These are phyloP conservation scores for Eutrema yunnanense DNA, from an alignment of 345 rosid species.

Conservation along the genomic window DNA sequence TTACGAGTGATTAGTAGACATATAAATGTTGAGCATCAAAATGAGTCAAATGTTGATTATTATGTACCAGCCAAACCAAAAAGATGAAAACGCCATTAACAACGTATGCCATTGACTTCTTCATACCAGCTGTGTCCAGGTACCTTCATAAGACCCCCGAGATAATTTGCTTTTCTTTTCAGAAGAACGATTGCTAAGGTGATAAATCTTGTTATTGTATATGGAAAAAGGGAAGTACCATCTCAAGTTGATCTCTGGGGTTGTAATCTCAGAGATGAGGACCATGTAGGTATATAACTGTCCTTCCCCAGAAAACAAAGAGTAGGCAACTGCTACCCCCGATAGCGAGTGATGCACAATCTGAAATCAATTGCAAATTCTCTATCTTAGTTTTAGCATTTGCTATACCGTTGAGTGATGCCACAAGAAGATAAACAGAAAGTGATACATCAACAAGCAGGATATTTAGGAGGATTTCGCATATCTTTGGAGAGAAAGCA, in stretches of 20 bases:
- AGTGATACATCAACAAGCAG: background rate
- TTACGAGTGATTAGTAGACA: background rate
- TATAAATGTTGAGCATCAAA: background rate
- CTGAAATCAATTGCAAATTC: conserved; percentile 39
- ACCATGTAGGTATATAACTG: conserved; percentile 82
- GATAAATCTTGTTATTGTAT: background rate
- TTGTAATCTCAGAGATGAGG: conserved; percentile 85
- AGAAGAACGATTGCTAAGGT: conserved; percentile 1
- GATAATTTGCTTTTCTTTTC: background rate
- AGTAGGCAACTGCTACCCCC: conserved; percentile 65
- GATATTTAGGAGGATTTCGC: background rate
- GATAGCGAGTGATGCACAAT: conserved; percentile 80
- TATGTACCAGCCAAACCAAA: conserved; percentile 71
- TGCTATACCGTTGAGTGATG: background rate
- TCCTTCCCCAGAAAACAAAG: conserved; percentile 82
- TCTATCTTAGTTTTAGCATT: conserved; percentile 1
- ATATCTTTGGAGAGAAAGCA: background rate
- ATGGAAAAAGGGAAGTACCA: conserved; percentile 45
- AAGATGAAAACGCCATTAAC: conserved; percentile 77
- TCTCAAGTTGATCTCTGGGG: conserved; percentile 91
- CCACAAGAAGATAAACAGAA: background rate
- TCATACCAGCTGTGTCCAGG: conserved; percentile 87
- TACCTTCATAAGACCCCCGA: conserved; percentile 41
- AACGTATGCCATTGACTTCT: conserved; percentile 65
- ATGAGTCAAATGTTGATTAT: background rate